Evolutionary conservation across 1,139 yeast species (phyloP).

Genomic region (Nakaseomyces glabratus): DNA sequence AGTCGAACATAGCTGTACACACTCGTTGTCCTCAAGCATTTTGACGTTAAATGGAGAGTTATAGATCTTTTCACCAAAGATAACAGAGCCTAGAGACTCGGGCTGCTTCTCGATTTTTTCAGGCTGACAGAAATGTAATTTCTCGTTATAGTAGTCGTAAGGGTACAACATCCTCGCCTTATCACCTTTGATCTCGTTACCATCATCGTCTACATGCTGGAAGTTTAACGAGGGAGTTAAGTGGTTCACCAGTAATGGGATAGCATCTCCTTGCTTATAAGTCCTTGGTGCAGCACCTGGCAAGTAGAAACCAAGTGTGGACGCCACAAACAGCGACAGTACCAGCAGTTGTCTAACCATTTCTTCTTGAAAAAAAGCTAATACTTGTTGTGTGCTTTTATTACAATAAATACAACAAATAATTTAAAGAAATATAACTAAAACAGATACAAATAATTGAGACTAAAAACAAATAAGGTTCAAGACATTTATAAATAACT

Average conservation of each 20-base stretch:
- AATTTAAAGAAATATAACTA: too few relatives aligned
- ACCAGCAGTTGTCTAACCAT: too few relatives aligned
- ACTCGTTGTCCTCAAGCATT: constrained; percentile 64
- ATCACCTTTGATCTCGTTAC: constrained; percentile 34
- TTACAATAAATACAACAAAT: too few relatives aligned
- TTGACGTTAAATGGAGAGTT: constrained; percentile 78
- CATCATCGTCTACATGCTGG: constrained; percentile 28
- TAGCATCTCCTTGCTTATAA: constrained; percentile 58
- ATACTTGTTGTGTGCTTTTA: too few relatives aligned
- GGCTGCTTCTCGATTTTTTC: constrained; percentile 54
- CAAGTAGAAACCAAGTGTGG: constrained; percentile 58
- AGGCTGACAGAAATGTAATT: constrained; percentile 79
- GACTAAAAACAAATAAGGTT: too few relatives aligned
- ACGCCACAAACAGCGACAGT: constrained; percentile 2
- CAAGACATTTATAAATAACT: too few relatives aligned
- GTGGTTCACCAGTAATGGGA: constrained; percentile 80
- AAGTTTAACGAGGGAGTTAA: constrained; percentile 69
- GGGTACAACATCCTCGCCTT: constrained; percentile 52
- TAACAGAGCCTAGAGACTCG: constrained; percentile 84
- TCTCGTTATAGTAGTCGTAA: constrained; percentile 77
- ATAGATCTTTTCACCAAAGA: constrained; percentile 92
- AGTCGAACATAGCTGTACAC: constrained; percentile 55
- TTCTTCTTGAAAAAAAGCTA: too few relatives aligned
- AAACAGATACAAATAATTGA: too few relatives aligned
- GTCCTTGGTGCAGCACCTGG: constrained; percentile 96